Percentiles rank a stretch among this genome's conserved stretches.
Evolutionary conservation across 495 filamentous ascomycete species (phyloP).

Genomic region (Aspergillus haitiensis): DNA sequence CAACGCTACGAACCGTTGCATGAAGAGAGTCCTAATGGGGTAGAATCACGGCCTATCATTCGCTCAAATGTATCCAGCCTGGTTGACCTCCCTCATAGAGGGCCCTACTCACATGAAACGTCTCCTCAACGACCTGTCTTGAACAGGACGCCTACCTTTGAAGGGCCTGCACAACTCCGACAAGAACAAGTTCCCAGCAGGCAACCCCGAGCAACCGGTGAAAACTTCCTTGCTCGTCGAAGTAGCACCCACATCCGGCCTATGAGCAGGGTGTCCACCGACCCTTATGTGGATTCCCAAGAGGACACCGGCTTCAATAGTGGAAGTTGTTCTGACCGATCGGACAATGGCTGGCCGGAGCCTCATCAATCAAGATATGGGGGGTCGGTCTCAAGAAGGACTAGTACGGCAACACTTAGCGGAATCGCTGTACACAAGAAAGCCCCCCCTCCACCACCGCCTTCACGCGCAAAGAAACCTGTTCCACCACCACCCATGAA

Average conservation of each 20-base stretch:
- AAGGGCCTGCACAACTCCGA: constrained; percentile 55
- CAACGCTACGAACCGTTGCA: constrained; percentile 57
- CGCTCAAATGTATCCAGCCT: constrained; percentile 51
- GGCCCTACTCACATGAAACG: constrained; percentile 25
- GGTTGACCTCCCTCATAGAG: constrained; percentile 38
- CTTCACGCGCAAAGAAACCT: constrained; percentile 74
- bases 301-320: constrained; percentile 57
- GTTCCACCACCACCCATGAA: constrained; percentile 62
- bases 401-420: constrained; percentile 51
- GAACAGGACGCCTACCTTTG: constrained; percentile 54
- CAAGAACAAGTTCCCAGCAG: constrained; percentile 49
- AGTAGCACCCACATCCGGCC: constrained; percentile 47
- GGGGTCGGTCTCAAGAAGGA: constrained; percentile 57
- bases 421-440: constrained; percentile 56
- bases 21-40: constrained; percentile 50
- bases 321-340: constrained; percentile 61
- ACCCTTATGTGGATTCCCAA: constrained; percentile 64
- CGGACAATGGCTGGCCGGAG: constrained; percentile 52
- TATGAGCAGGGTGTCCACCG: constrained; percentile 41
- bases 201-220: constrained; percentile 58
- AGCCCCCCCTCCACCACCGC: constrained; percentile 77
- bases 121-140: constrained; percentile 41
- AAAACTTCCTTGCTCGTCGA: constrained; percentile 48
- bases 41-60: constrained; percentile 60
- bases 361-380: constrained; percentile 65